Conservation (phyloP, 306 rosid species). For the Malus asiatica region DNA sequence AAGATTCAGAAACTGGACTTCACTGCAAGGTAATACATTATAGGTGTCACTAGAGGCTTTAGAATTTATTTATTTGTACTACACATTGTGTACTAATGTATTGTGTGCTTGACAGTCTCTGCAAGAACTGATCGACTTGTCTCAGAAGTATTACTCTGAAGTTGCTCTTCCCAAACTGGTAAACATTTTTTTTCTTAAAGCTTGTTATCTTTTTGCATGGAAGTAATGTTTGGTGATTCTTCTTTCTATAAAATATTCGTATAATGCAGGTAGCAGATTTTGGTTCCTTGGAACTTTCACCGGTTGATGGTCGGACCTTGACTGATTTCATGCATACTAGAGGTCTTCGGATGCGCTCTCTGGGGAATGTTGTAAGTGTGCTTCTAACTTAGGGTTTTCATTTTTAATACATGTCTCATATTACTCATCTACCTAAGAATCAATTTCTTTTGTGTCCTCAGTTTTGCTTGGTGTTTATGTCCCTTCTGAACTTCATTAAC, state of each 20-base stretch:
- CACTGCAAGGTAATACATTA: conserved; percentile 72
- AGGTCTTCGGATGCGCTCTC: conserved; percentile 90
- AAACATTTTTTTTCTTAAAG: conserved; percentile 33
- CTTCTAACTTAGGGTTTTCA: conserved; percentile 1
- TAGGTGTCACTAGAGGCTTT: conserved; percentile 8
- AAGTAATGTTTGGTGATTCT: conserved; percentile 21
- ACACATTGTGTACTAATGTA: conserved; percentile 25
- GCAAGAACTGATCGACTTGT: conserved; percentile 66
- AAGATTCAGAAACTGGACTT: conserved; percentile 89
- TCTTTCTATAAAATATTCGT: conserved; percentile 22
- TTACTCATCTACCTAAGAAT: neutral
- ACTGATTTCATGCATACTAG: conserved; percentile 99
- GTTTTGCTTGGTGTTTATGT: neutral
- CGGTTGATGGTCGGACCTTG: conserved; percentile 97
- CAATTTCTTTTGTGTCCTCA: conserved; percentile 6
- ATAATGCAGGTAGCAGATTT: conserved; percentile 90
- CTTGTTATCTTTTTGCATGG: conserved; percentile 8
- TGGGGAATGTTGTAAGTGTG: conserved; percentile 89
- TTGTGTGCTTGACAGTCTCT: conserved; percentile 56
- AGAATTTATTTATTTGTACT: conserved; percentile 6
- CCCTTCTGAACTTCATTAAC: conserved; percentile 4
- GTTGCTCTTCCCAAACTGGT: conserved; percentile 99
- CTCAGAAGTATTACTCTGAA: conserved; percentile 79
- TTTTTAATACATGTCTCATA: neutral
- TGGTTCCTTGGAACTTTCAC: conserved; percentile 95